phyloP scores from a whole-genome alignment of 352 stramenopile species.

The Globisporangium viniferum region DNA sequence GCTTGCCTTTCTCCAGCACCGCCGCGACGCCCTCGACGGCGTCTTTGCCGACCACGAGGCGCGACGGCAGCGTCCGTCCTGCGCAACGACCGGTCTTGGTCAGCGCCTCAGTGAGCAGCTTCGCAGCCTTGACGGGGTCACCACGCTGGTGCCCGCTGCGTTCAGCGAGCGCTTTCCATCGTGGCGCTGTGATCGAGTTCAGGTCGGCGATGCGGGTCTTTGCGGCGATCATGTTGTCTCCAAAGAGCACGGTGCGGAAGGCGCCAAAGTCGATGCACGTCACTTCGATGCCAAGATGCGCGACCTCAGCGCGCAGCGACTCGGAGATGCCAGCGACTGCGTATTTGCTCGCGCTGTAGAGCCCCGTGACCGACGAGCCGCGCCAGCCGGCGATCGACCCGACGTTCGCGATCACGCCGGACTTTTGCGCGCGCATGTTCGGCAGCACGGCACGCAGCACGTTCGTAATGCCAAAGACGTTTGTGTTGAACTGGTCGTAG shows the following conservation, averaged over 20 bases:
- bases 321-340: slow-evolving; percentile 25
- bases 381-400: slow-evolving; percentile 22
- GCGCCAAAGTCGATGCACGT: slow-evolving; percentile 43
- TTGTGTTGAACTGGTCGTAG: slow-evolving; percentile 27
- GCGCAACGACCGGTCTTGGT: slow-evolving; percentile 24
- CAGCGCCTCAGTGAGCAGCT: slow-evolving; percentile 24
- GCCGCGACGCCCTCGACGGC: slow-evolving; percentile 14
- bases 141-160: slow-evolving; percentile 17
- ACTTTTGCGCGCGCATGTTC: slow-evolving; percentile 27
- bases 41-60: slow-evolving; percentile 21
- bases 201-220: slow-evolving; percentile 20
- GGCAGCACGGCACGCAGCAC: slow-evolving; percentile 27
- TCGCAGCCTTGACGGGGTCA: slow-evolving; percentile 19
- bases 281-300: slow-evolving; percentile 32
- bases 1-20: slow-evolving; percentile 15
- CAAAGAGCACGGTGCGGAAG: slow-evolving; percentile 39
- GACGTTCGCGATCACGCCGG: slow-evolving; percentile 31
- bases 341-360: slow-evolving; percentile 31
- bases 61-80: slow-evolving; percentile 15
- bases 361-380: slow-evolving; percentile 14
- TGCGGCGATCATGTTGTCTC: slow-evolving; percentile 15
- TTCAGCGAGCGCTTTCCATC: slow-evolving; percentile 6
- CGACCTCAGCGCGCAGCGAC: slow-evolving; percentile 24
- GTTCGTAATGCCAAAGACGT: slow-evolving; percentile 27
- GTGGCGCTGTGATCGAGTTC: slow-evolving; percentile 10